Base-by-base conservation (phyloP, 2,329 filamentous ascomycete genomes). In the Aspergillus alliaceus region DNA sequence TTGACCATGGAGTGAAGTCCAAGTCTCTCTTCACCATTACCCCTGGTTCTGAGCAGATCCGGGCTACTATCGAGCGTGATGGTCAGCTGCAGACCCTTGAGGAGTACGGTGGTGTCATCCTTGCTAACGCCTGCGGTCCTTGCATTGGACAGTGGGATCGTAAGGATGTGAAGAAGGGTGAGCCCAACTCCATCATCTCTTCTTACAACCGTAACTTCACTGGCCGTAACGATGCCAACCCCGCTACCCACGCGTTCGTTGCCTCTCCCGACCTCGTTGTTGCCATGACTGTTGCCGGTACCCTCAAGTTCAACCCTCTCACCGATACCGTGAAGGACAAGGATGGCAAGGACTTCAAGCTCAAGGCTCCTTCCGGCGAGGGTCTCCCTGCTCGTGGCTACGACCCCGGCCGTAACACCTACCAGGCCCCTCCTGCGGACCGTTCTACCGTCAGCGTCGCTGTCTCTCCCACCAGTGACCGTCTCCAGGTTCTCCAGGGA, bases 171-270 rank as follows among this genome's bases (percentile, higher is more conserved):
- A 90, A 93, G 85, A 97, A 98, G 86, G 93, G 93, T 66, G 88
- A 90, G 69, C 82, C 92, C 71, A 99, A 99, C 87, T 96, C 92
- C 6, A 99, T 99, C 76, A 83, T 99, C 75, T 97, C 93, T 47
- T 98, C 95, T 27, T 99, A 97, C 88, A 99, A 99, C 89, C 92
- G 95, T 80, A 98, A 99, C 87, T 98, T 99, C 83, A 98, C 93
- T 60, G 93, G 93, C 66, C 91, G 95, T 75, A 98, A 98, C 78
- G 93, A 96, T 68, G 92, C 90, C 66, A 98, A 96, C 84, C 92
- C 92, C 39, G 91, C 91, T 54, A 96, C 92, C 51, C 92, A 96
- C 82, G 91, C 91, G 57, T 96, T 96, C 77, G 92, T 96, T 66
- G 89, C 92, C 63, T 96, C 91, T 6, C 92, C 92, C 56, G 92